These are phyloP conservation scores for Actinomortierella wolfii DNA, from an alignment of 371 early-diverging fungal species.

Conservation along the genomic window DNA sequence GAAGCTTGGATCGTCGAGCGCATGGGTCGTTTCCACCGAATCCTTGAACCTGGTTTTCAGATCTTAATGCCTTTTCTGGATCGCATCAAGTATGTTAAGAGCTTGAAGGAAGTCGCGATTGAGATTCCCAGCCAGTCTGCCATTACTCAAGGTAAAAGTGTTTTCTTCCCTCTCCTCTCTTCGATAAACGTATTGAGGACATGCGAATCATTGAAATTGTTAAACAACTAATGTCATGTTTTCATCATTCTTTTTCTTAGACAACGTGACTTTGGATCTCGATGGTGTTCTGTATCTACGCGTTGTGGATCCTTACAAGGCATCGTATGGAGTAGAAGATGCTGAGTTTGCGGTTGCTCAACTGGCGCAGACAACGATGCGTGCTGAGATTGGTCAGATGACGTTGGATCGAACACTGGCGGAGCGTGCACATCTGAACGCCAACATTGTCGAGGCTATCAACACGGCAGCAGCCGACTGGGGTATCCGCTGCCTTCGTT, in stretches of 20 bases:
- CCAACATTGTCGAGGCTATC: slow-evolving; percentile 94
- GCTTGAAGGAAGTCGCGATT: slow-evolving; percentile 94
- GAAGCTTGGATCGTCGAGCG: slow-evolving; percentile 95
- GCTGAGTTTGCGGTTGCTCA: slow-evolving; percentile 95
- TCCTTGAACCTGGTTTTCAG: slow-evolving; percentile 92
- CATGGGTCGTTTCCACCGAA: slow-evolving; percentile 84
- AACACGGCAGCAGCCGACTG: slow-evolving; percentile 93
- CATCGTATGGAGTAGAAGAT: slow-evolving; percentile 96
- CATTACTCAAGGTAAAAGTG: slow-evolving; percentile 79
- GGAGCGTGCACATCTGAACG: slow-evolving; percentile 90
- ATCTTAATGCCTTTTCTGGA: slow-evolving; percentile 90
- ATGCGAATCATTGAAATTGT: background rate
- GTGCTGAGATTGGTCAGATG: slow-evolving; percentile 98
- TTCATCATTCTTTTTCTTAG: slow-evolving; percentile 47
- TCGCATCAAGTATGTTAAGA: slow-evolving; percentile 89
- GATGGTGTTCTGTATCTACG: slow-evolving; percentile 97
- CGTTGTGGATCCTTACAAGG: slow-evolving; percentile 94
- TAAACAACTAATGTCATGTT: slow-evolving; percentile 1
- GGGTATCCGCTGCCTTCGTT: slow-evolving; percentile 95
- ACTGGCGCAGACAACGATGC: slow-evolving; percentile 98
- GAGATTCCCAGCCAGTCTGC: slow-evolving; percentile 95
- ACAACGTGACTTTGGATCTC: slow-evolving; percentile 94
- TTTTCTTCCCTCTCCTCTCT: slow-evolving; percentile 1
- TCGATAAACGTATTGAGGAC: slow-evolving; percentile 5
- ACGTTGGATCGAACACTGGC: slow-evolving; percentile 95